phyloP scores from a whole-genome alignment of 2,329 filamentous ascomycete genomes.

The Alternaria longipes region DNA sequence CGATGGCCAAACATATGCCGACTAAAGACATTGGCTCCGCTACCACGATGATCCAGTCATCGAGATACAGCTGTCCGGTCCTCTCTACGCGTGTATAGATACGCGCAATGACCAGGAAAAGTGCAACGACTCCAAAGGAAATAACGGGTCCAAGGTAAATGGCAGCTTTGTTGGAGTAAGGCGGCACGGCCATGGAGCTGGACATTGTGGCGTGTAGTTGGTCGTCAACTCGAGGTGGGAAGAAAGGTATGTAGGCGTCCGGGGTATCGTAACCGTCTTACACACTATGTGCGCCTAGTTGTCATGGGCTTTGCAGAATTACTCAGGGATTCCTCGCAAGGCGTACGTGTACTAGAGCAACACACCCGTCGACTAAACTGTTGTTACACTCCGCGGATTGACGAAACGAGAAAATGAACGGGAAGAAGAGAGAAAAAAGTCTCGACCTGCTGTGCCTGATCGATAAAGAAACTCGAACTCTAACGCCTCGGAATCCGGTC shows the following conservation, averaged over 20 bases:
- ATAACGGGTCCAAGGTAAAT: conserved; percentile 34
- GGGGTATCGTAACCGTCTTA: conserved; percentile 9
- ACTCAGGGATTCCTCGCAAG: conserved; percentile 4
- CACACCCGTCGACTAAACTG: neutral
- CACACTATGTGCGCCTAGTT: neutral
- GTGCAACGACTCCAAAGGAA: conserved; percentile 28
- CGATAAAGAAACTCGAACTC: neutral
- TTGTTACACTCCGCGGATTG: neutral
- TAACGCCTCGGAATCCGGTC: neutral
- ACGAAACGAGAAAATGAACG: neutral
- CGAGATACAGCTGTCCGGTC: conserved; percentile 27
- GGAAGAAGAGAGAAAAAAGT: neutral
- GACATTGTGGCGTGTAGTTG: conserved; percentile 10
- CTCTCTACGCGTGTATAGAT: conserved; percentile 33
- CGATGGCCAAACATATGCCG: conserved; percentile 25
- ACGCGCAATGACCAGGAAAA: conserved; percentile 31
- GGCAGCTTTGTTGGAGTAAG: conserved; percentile 32
- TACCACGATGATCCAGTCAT: conserved; percentile 40
- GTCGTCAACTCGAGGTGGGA: neutral
- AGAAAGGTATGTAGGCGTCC: neutral
- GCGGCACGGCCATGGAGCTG: conserved; percentile 8
- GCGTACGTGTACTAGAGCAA: neutral
- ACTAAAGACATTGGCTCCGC: conserved; percentile 34
- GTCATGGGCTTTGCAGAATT: conserved; percentile 2
- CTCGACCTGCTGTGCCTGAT: neutral